A percentile compares a stretch with the other conserved stretches of the same genome.
Conservation (phyloP, 139 green algal genomes). For the Haematococcus sp. region DNA sequence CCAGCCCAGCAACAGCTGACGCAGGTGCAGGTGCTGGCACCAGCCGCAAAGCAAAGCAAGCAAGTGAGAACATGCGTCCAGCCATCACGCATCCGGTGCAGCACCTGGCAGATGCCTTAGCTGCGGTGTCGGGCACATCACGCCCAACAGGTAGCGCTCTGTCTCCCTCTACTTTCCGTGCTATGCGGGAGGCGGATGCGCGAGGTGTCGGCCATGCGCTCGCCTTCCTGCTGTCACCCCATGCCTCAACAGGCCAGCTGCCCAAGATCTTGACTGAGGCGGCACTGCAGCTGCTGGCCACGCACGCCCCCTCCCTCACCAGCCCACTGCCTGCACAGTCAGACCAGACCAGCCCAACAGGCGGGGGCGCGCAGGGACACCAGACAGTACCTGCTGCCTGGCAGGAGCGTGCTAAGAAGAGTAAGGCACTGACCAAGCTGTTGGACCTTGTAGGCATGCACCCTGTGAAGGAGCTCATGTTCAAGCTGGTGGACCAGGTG, state of each 20-base stretch:
- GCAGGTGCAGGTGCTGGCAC: no score
- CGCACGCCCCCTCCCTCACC: not conserved
- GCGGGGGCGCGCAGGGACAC: not conserved
- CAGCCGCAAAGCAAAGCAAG: no score
- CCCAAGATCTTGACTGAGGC: not conserved
- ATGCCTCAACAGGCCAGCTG: not conserved
- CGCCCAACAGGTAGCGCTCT: not conserved
- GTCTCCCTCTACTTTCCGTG: no score
- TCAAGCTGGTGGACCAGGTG: constrained; percentile 32
- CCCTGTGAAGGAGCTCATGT: constrained; percentile 35
- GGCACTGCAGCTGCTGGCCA: not conserved
- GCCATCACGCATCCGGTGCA: constrained; percentile 2
- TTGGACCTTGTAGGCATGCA: constrained; percentile 29
- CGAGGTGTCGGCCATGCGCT: constrained; percentile 13
- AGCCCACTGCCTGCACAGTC: not conserved
- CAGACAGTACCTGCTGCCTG: not conserved
- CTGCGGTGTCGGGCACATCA: no score
- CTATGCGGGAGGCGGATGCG: no score
- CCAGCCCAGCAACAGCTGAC: no score
- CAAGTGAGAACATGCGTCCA: no score
- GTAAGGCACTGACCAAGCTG: constrained; percentile 23
- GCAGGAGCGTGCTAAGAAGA: not conserved
- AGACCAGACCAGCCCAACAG: not conserved
- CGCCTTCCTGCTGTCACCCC: constrained; percentile 43
- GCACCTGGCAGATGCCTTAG: constrained; percentile 15